A percentile compares a stretch with the other conserved stretches of the same genome.
phyloP scores from a whole-genome alignment of 352 stramenopile species.

The Globisporangium perplexum region DNA sequence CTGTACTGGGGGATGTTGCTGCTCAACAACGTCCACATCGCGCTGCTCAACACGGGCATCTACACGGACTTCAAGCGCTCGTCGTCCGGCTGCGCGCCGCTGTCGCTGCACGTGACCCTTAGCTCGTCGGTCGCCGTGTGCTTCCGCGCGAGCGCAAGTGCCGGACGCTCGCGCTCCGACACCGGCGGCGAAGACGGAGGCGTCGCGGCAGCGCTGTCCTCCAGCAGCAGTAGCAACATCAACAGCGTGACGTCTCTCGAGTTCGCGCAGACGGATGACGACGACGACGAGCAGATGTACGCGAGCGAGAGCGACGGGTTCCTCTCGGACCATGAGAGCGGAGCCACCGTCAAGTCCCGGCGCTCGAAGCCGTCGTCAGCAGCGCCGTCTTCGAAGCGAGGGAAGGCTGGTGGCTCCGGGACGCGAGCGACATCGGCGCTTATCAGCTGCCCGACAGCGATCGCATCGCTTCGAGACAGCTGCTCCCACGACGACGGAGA shows the following conservation, averaged over 20 bases:
- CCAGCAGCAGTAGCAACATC: not conserved
- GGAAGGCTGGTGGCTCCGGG: not conserved
- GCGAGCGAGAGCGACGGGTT: conserved; percentile 13
- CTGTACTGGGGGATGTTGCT: conserved; percentile 83
- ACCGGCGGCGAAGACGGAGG: conserved; percentile 1
- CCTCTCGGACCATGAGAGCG: conserved; percentile 11
- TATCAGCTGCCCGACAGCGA: conserved; percentile 3
- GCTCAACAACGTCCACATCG: conserved; percentile 83
- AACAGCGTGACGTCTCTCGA: not conserved
- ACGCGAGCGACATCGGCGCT: not conserved
- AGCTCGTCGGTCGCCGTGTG: conserved; percentile 57
- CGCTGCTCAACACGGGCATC: conserved; percentile 81
- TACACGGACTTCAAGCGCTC: conserved; percentile 80
- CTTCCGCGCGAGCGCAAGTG: conserved; percentile 42
- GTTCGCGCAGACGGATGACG: conserved; percentile 1
- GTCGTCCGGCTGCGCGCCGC: conserved; percentile 36
- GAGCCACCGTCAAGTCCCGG: conserved; percentile 8
- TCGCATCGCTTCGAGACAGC: conserved; percentile 6
- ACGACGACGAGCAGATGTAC: conserved; percentile 9
- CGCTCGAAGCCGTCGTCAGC: conserved; percentile 1
- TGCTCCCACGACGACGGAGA: conserved; percentile 2
- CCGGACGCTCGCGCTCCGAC: conserved; percentile 20
- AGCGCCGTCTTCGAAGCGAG: not conserved
- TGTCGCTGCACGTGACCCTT: conserved; percentile 35
- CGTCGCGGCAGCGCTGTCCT: not conserved